Evolutionary conservation across 495 filamentous ascomycete species (phyloP), one percentile per base, ranked within the genome.

Genomic region (Penicillium coprophilum): DNA sequence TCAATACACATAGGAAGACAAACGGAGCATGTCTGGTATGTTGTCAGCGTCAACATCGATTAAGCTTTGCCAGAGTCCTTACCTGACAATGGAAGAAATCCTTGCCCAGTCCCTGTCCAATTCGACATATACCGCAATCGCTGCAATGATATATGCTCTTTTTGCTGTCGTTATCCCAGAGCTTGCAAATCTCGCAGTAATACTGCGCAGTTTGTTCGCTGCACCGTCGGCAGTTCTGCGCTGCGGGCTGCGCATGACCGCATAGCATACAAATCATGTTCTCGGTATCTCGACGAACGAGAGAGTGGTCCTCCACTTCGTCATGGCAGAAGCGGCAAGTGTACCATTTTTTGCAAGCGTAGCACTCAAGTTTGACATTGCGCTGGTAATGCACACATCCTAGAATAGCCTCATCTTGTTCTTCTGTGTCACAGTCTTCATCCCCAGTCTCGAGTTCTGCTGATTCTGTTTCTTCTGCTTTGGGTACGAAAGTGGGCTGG

Each of bases 241-340:
- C 82, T 13, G 91, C 95, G 46, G 84, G 83, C 64, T 99, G 94
- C 11, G 94, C 85, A 62, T 85, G 86, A 11, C 86, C 86, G 73
- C 94, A 99, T 28, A 92, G 79, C 94, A 99, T 99, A 75, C 94
- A 99, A 20, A 97, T 79, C 94, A 99, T 99, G 68, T 97, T 87
- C 71, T 88, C 87, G 24, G 92, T 97, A 57, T 88, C 87, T 47
- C 82, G 84, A 44, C 94, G 85, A 63, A 88, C 82, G 53, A 99
- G 78, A 62, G 73, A 77, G 73, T 98, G 94, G 64, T 91, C 86
- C 68, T 97, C 89, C 21, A 80, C 81, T 41, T 84, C 86, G 61
- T 99, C 92, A 68, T 99, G 94, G 68, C 94, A 99, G 68, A 96
- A 87, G 20, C 94, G 87, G 64, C 94, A 99, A 0, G 95, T 91